A percentile compares a stretch with the other conserved stretches of the same genome.
These are phyloP conservation scores for Boeremia exigua DNA, from an alignment of 2,329 filamentous ascomycete genomes.

Conservation along the genomic window DNA sequence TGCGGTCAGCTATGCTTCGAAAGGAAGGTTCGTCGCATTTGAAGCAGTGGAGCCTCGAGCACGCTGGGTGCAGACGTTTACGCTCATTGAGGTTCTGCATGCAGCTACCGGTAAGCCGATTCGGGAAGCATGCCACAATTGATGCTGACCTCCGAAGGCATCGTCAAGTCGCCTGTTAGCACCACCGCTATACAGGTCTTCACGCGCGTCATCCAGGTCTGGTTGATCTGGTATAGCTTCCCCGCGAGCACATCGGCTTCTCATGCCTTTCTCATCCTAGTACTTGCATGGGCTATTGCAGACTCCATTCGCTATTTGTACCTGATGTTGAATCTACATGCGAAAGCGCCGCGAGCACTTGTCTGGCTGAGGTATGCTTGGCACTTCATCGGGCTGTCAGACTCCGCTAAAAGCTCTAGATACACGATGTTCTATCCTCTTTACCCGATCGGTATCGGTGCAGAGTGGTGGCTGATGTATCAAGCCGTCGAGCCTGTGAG, in stretches of 20 bases:
- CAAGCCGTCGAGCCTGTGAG: constrained; percentile 19
- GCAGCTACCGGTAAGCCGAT: constrained; percentile 22
- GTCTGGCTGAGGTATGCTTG: constrained; percentile 28
- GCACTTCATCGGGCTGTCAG: background rate
- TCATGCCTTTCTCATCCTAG: constrained; percentile 23
- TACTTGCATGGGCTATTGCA: constrained; percentile 33
- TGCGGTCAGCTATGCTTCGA: background rate
- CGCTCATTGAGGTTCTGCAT: constrained; percentile 31
- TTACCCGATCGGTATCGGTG: constrained; percentile 37
- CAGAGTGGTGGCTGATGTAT: constrained; percentile 37
- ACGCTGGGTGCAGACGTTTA: constrained; percentile 30
- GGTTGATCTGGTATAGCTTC: constrained; percentile 36
- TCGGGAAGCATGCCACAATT: background rate
- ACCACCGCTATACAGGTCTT: constrained; percentile 32
- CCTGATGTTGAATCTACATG: constrained; percentile 30
- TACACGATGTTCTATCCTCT: constrained; percentile 32
- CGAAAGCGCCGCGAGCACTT: constrained; percentile 16
- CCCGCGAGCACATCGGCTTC: constrained; percentile 25
- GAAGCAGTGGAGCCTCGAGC: constrained; percentile 17
- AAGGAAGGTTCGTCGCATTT: constrained; percentile 18
- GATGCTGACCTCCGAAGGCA: constrained; percentile 8
- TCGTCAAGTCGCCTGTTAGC: constrained; percentile 32
- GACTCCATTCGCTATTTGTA: constrained; percentile 32
- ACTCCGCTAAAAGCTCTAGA: background rate
- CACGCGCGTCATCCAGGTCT: constrained; percentile 37